These are phyloP conservation scores for Westerdykella aurantiaca DNA, from an alignment of 2,329 filamentous ascomycete genomes.

Conservation along the genomic window DNA sequence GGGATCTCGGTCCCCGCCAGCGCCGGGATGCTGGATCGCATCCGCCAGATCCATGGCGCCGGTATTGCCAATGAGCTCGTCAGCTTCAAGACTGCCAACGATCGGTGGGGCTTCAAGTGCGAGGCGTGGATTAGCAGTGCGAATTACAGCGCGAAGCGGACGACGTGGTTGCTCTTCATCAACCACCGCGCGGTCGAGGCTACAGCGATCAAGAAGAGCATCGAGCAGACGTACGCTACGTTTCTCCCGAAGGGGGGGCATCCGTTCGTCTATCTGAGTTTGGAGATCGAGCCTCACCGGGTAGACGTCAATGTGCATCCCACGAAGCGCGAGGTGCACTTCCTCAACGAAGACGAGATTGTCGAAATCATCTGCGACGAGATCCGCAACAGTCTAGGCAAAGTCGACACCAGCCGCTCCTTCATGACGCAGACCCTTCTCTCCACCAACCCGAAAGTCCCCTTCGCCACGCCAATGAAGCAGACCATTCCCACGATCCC, in stretches of 20 bases:
- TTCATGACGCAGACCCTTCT: conserved; percentile 92
- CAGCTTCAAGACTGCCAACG: conserved; percentile 64
- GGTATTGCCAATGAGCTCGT: conserved; percentile 83
- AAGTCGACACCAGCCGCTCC: conserved; percentile 87
- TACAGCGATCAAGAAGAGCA: conserved; percentile 73
- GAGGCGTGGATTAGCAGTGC: conserved; percentile 82
- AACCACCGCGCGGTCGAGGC: conserved; percentile 95
- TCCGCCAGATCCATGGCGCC: conserved; percentile 83
- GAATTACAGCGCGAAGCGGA: conserved; percentile 90
- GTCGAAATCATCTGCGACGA: conserved; percentile 77
- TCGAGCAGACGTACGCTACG: conserved; percentile 82
- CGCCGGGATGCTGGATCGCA: conserved; percentile 71
- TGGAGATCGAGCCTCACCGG: conserved; percentile 85
- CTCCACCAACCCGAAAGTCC: conserved; percentile 23
- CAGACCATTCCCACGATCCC: conserved; percentile 24
- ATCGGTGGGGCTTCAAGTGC: conserved; percentile 77
- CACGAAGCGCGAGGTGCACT: conserved; percentile 94
- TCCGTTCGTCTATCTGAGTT: conserved; percentile 85
- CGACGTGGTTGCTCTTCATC: conserved; percentile 84
- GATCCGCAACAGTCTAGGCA: conserved; percentile 70
- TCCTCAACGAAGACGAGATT: conserved; percentile 95
- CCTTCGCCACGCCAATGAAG: conserved; percentile 39
- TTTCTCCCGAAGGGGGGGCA: conserved; percentile 93
- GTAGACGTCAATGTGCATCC: conserved; percentile 98
- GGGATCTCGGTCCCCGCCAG: conserved; percentile 72